Conservation (phyloP, 2,329 filamentous ascomycete species). For the Clarireedia homoeocarpa region DNA sequence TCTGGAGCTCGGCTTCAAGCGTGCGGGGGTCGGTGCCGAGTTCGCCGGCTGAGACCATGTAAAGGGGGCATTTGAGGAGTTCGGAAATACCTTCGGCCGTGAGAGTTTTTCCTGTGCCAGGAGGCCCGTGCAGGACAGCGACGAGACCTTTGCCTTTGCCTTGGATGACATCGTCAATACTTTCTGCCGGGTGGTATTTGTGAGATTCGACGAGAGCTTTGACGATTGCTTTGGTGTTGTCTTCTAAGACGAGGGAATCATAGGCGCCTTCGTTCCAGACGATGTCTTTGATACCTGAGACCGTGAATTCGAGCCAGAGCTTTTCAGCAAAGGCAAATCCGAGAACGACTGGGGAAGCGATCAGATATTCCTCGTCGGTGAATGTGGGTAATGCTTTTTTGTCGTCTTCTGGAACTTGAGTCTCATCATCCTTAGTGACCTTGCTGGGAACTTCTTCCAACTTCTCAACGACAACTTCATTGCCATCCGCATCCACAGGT, state of each 20-base stretch:
- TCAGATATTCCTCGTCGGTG: conserved; percentile 74
- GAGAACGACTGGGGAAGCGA: conserved; percentile 75
- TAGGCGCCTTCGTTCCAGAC: conserved; percentile 80
- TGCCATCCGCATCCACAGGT: conserved; percentile 45
- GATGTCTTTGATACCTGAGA: conserved; percentile 73
- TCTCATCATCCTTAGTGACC: conserved; percentile 18
- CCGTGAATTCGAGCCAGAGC: conserved; percentile 80
- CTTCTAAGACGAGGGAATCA: conserved; percentile 66
- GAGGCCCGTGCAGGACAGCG: conserved; percentile 72
- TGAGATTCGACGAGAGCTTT: conserved; percentile 78
- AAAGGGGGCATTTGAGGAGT: conserved; percentile 71
- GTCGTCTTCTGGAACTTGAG: conserved; percentile 16
- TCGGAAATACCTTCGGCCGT: conserved; percentile 84
- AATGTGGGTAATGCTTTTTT: conserved; percentile 45
- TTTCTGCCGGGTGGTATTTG: conserved; percentile 72
- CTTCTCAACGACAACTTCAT: conserved; percentile 47
- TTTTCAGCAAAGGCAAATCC: conserved; percentile 87
- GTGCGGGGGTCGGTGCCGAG: conserved; percentile 68
- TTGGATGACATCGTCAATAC: conserved; percentile 74
- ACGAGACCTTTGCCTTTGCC: conserved; percentile 85
- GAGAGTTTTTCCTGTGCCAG: conserved; percentile 81
- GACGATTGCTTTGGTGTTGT: conserved; percentile 57
- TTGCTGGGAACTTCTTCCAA: conserved; percentile 44
- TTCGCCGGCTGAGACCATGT: conserved; percentile 76
- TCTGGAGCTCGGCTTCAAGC: conserved; percentile 70